Conservation (phyloP, 805 yeast genomes). For the Candida sakaeoensis region DNA sequence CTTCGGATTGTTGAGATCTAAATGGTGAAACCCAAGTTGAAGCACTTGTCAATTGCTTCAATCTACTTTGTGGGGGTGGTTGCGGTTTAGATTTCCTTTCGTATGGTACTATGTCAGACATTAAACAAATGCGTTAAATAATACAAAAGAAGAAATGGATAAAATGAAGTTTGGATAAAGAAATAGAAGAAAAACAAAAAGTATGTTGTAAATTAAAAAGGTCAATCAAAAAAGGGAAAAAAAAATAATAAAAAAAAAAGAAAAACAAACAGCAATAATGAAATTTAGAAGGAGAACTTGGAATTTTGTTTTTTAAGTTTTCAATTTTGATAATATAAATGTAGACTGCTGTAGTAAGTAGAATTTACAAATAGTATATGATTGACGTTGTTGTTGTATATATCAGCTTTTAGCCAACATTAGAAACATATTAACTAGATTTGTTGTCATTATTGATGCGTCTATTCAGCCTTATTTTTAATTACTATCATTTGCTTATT, state of each 20-base stretch:
- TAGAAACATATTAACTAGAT: too few species aligned
- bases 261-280: background rate
- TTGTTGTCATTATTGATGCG: too few species aligned
- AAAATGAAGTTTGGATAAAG: background rate
- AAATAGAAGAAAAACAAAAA: background rate
- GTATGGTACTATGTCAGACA: background rate
- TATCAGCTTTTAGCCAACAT: too few species aligned
- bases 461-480: too few species aligned
- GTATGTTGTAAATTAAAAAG: background rate
- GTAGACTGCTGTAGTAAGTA: too few species aligned
- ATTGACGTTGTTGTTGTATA: too few species aligned
- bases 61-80: slow-evolving; percentile 10
- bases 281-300: too few species aligned
- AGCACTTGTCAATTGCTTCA: slow-evolving; percentile 29
- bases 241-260: background rate
- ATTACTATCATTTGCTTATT: too few species aligned
- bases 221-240: background rate
- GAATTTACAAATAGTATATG: too few species aligned
- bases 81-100: slow-evolving; percentile 1
- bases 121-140: background rate
- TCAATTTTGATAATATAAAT: too few species aligned
- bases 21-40: slow-evolving; percentile 43
- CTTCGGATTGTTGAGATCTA: slow-evolving; percentile 15
- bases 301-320: too few species aligned
- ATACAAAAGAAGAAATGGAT: background rate